Percentiles rank a stretch among this genome's conserved stretches.
Conservation (phyloP, 805 yeast genomes). For the Candida sithepensis region DNA sequence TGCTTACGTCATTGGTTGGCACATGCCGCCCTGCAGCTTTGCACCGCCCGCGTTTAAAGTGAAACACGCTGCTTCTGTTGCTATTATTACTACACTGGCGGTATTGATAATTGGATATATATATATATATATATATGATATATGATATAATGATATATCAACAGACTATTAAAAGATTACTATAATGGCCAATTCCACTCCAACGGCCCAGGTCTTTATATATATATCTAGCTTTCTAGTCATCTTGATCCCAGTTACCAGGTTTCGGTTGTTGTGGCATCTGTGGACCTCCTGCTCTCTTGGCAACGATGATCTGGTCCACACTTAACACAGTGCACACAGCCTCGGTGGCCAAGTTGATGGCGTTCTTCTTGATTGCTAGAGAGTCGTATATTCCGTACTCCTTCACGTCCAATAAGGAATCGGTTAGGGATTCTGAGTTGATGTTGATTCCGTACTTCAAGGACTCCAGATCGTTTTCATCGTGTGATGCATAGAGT, state of each 20-base stretch:
- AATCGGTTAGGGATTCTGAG: conserved; percentile 55
- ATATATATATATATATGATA: no score
- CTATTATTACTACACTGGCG: no score
- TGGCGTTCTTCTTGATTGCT: conserved; percentile 79
- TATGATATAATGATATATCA: no score
- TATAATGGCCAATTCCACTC: no score
- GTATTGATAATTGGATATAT: no score
- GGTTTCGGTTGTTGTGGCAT: conserved; percentile 84
- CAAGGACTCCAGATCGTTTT: conserved; percentile 33
- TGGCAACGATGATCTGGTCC: conserved; percentile 98
- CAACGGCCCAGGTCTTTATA: no score
- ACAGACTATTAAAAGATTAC: no score
- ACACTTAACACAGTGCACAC: conserved; percentile 86
- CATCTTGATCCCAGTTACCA: conserved; percentile 96
- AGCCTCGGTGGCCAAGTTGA: conserved; percentile 92
- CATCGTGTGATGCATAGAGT: conserved; percentile 83
- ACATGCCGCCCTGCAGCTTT: no score
- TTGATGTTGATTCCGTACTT: conserved; percentile 75
- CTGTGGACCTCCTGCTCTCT: conserved; percentile 96
- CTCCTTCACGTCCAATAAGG: conserved; percentile 65
- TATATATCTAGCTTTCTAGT: conserved; percentile 33
- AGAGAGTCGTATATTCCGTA: conserved; percentile 76
- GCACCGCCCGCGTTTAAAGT: no score
- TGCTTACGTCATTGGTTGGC: no score
- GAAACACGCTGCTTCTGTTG: no score